phyloP scores from a whole-genome alignment of 768 basidiomycete genomes.

The Leccinum longicurvipes region DNA sequence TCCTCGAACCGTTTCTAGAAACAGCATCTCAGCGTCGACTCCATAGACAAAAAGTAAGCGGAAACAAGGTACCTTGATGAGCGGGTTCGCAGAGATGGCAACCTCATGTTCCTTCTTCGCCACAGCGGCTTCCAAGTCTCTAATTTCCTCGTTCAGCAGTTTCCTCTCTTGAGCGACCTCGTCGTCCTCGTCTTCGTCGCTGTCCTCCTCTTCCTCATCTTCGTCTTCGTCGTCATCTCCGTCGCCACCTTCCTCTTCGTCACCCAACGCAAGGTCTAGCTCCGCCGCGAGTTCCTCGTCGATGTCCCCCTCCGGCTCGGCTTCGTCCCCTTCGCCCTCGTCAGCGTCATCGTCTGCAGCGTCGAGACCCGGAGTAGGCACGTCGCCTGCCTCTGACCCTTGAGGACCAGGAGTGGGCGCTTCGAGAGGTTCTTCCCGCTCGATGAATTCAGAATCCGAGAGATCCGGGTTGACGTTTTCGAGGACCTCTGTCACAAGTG shows the following conservation, averaged over 20 bases:
- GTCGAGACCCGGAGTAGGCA: constrained; percentile 51
- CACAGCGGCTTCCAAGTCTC: constrained; percentile 85
- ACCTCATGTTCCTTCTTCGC: constrained; percentile 83
- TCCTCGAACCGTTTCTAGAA: constrained; percentile 89
- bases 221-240: constrained; percentile 69
- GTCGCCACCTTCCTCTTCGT: constrained; percentile 57
- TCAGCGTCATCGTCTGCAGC: constrained; percentile 58
- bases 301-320: constrained; percentile 73
- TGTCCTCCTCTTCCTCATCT: constrained; percentile 44
- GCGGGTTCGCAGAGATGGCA: constrained; percentile 76
- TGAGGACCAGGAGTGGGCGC: constrained; percentile 68
- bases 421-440: constrained; percentile 56
- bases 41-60: neutral
- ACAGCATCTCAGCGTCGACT: neutral
- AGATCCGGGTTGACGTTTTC: constrained; percentile 90
- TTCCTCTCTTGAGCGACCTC: constrained; percentile 76
- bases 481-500: constrained; percentile 57
- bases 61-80: constrained; percentile 62
- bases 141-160: constrained; percentile 83
- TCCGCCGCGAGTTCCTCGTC: constrained; percentile 89
- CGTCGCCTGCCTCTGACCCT: constrained; percentile 65
- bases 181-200: constrained; percentile 76
- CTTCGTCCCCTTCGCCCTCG: constrained; percentile 55
- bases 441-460: constrained; percentile 85
- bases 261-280: constrained; percentile 76